Conservation (phyloP, 2,329 filamentous ascomycete species). For the Grosmannia clavigera region DNA sequence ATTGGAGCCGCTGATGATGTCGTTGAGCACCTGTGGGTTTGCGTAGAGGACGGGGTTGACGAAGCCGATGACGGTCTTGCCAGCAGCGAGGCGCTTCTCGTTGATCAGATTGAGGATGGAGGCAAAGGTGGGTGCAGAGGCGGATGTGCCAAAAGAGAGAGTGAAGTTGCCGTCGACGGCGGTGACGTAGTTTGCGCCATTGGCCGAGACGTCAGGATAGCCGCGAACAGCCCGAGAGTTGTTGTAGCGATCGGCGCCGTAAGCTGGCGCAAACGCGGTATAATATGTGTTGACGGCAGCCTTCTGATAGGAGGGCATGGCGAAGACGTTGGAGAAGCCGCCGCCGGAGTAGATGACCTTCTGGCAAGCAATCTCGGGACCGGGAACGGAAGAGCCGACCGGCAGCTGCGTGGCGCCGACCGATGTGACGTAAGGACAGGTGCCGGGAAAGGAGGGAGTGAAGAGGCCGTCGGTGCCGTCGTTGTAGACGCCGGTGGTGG, state of each 20-base stretch:
- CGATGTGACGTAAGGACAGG: conserved; percentile 36
- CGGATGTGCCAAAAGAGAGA: conserved; percentile 36
- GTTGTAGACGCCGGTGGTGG: conserved; percentile 17
- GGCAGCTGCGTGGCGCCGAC: conserved; percentile 38
- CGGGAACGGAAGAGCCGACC: conserved; percentile 23
- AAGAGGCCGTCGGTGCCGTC: conserved; percentile 26
- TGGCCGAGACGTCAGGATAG: conserved; percentile 16
- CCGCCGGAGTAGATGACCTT: conserved; percentile 32
- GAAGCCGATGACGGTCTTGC: conserved; percentile 27
- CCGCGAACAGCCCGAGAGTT: conserved; percentile 26
- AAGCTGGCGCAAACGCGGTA: conserved; percentile 25
- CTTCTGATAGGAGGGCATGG: conserved; percentile 28
- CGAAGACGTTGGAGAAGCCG: conserved; percentile 34
- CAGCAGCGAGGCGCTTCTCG: conserved; percentile 41
- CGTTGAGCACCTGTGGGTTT: conserved; percentile 19
- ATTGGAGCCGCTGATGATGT: conserved; percentile 17
- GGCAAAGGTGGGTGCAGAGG: conserved; percentile 41
- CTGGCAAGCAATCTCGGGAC: conserved; percentile 31
- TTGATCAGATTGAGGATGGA: conserved; percentile 50
- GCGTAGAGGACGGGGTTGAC: conserved; percentile 20
- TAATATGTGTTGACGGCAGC: conserved; percentile 11
- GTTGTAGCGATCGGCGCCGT: conserved; percentile 24
- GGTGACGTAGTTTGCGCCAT: conserved; percentile 23
- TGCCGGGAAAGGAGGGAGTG: conserved; percentile 32
- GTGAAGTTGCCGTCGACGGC: conserved; percentile 28